Percentiles rank a stretch among this genome's conserved stretches.
phyloP scores from a whole-genome alignment of 805 yeast genomes.

The Tetrapisispora taiwanensis region DNA sequence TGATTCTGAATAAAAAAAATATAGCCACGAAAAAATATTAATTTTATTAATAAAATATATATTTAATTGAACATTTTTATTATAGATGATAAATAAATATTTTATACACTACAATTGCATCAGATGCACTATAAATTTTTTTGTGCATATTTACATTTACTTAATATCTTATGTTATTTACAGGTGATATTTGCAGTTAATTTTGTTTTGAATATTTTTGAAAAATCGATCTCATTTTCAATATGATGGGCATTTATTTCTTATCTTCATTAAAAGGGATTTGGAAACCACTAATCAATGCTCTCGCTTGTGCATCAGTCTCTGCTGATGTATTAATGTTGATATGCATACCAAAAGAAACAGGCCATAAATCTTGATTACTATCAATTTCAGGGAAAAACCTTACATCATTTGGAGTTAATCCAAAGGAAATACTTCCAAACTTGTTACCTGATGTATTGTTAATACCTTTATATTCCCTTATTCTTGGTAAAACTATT shows the following conservation, averaged over 20 bases:
- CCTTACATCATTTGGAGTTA: constrained; percentile 64
- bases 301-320: constrained; percentile 82
- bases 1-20: constrained; percentile 12
- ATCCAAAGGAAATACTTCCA: constrained; percentile 82
- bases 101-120: too few species aligned
- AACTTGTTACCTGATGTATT: constrained; percentile 69
- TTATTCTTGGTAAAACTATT: constrained; percentile 83
- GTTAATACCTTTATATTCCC: constrained; percentile 74
- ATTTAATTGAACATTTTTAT: too few species aligned
- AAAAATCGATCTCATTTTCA: background rate
- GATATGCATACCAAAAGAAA: constrained; percentile 75
- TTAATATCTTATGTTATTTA: constrained; percentile 1
- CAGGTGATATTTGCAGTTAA: background rate
- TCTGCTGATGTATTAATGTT: constrained; percentile 83
- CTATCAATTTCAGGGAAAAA: constrained; percentile 90
- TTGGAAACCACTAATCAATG: constrained; percentile 71
- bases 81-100: too few species aligned
- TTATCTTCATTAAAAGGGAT: constrained; percentile 45
- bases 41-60: too few species aligned
- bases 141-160: too few species aligned
- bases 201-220: background rate
- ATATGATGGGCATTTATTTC: background rate
- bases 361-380: constrained; percentile 83
- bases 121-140: too few species aligned
- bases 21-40: too few species aligned